Conservation (phyloP, 2,329 filamentous ascomycete genomes). For the Exophiala sp. region DNA sequence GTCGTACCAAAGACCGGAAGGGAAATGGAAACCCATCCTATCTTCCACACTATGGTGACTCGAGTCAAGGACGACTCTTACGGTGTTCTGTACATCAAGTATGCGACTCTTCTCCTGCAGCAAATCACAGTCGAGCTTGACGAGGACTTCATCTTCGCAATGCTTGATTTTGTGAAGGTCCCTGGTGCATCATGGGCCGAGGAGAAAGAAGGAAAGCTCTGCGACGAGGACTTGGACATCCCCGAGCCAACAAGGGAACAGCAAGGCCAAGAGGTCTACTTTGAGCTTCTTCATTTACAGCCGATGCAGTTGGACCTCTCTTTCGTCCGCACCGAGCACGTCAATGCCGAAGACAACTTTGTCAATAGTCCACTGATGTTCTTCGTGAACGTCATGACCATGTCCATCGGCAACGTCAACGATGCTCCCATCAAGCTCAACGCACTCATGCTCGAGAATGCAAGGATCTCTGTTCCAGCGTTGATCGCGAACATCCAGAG, state of each 20-base stretch:
- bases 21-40: conserved; percentile 94
- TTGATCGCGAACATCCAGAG: conserved; percentile 82
- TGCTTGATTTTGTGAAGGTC: conserved; percentile 91
- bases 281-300: conserved; percentile 93
- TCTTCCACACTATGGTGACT: conserved; percentile 85
- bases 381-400: conserved; percentile 96
- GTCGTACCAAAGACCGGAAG: conserved; percentile 96
- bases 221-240: conserved; percentile 84
- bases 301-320: conserved; percentile 97
- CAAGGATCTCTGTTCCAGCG: conserved; percentile 80
- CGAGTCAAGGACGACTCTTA: conserved; percentile 98
- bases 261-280: conserved; percentile 91
- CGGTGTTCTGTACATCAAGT: conserved; percentile 97
- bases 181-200: conserved; percentile 85
- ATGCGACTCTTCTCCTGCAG: conserved; percentile 86
- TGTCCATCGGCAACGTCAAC: conserved; percentile 99
- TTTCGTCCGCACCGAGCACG: conserved; percentile 91
- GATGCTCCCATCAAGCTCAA: conserved; percentile 94
- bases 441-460: conserved; percentile 90
- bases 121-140: conserved; percentile 98
- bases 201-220: conserved; percentile 77
- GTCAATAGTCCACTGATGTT: conserved; percentile 96
- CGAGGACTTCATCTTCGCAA: conserved; percentile 95
- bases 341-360: conserved; percentile 93
- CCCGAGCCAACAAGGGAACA: conserved; percentile 85